phyloP scores from a whole-genome alignment of 2,329 filamentous ascomycete genomes.

The Alternaria sp. region DNA sequence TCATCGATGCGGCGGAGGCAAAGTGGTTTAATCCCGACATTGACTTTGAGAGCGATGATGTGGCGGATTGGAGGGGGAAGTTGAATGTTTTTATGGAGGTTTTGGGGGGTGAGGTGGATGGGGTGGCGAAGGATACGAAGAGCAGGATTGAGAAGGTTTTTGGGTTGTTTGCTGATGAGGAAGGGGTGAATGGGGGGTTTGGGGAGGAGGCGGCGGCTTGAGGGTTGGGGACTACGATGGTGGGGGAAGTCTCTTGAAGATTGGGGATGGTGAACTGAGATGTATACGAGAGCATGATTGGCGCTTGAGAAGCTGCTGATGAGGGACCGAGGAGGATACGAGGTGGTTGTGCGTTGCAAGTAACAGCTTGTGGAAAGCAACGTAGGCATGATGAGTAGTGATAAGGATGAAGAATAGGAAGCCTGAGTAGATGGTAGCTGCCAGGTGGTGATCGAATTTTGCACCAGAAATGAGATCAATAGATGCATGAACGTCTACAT shows the following conservation, averaged over 20 bases:
- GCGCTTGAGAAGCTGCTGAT: accelerated
- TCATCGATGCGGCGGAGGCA: neutral
- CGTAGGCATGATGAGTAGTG: neutral
- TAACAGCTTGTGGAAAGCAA: neutral
- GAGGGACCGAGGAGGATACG: neutral
- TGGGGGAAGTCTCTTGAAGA: too few species aligned
- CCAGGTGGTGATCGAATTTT: neutral
- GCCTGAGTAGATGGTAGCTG: neutral
- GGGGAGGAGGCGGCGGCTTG: neutral
- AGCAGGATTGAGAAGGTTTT: neutral
- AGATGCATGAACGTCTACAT: neutral
- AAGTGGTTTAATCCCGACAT: neutral
- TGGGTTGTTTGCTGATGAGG: neutral
- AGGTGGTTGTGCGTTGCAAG: neutral
- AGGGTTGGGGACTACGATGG: accelerated
- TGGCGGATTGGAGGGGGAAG: neutral
- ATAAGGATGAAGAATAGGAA: neutral
- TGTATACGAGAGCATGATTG: neutral
- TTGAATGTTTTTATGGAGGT: neutral
- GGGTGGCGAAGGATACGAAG: neutral
- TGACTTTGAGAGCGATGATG: neutral
- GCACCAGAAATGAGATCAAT: accelerated
- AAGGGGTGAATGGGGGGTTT: neutral
- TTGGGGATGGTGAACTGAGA: too few species aligned
- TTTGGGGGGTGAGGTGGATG: neutral